These are phyloP conservation scores for Olyra latifolia DNA, from an alignment of 176 grass and related monocot species.

Conservation along the genomic window DNA sequence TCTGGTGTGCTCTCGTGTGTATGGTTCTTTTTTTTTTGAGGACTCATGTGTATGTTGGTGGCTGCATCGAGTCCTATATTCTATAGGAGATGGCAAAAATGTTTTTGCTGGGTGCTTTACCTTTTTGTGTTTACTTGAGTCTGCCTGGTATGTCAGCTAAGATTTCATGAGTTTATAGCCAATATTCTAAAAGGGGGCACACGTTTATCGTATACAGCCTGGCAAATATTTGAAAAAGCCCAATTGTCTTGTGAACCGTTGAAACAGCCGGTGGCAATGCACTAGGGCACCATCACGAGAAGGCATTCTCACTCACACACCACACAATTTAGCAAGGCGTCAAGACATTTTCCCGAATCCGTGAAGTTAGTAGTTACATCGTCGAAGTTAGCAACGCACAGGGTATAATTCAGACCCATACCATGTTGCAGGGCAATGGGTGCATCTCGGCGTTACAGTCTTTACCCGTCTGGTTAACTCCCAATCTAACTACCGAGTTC, in stretches of 20 bases:
- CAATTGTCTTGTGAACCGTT: background rate
- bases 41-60: background rate
- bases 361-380: background rate
- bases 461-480: background rate
- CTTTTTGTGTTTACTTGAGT: background rate
- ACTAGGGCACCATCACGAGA: background rate
- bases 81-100: background rate
- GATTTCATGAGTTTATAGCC: background rate
- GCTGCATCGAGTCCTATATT: background rate
- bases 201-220: background rate
- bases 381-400: background rate
- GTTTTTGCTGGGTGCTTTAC: background rate
- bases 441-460: background rate
- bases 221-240: background rate
- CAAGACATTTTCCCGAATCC: background rate
- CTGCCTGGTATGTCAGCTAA: background rate
- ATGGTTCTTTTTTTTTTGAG: no score
- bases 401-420: background rate
- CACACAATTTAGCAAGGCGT: background rate
- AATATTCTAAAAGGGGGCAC: background rate
- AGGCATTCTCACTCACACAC: background rate
- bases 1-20: background rate
- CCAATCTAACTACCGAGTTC: slow-evolving; percentile 19
- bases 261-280: background rate
- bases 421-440: background rate